A percentile compares a stretch with the other conserved stretches of the same genome.
Evolutionary conservation across 2,329 filamentous ascomycete species (phyloP).

Genomic region (Colletotrichum filicis): DNA sequence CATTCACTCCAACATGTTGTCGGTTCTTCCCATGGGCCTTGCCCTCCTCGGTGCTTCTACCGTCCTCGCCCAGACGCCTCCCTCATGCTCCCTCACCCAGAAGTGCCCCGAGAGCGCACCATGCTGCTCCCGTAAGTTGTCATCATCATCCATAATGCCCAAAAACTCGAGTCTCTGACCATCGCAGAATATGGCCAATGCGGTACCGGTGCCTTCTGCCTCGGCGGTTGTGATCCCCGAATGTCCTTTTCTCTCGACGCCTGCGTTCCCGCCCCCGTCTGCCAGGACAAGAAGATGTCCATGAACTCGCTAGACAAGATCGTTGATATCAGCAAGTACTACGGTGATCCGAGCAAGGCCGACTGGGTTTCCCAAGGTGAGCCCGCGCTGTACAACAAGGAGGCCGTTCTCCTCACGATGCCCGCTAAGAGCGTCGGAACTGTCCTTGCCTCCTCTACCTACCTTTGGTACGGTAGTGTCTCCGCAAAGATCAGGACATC

Average conservation of each 20-base stretch:
- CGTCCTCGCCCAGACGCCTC: slow-evolving; percentile 46
- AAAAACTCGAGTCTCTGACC: neutral
- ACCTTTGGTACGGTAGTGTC: slow-evolving; percentile 98
- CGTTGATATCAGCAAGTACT: slow-evolving; percentile 80
- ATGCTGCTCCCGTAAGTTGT: slow-evolving; percentile 80
- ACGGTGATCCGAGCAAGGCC: slow-evolving; percentile 81
- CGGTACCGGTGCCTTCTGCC: slow-evolving; percentile 92
- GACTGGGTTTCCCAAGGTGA: slow-evolving; percentile 93
- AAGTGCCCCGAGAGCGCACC: slow-evolving; percentile 79
- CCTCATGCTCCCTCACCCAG: slow-evolving; percentile 58
- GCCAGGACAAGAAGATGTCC: slow-evolving; percentile 77
- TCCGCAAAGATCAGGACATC: slow-evolving; percentile 87
- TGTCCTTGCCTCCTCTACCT: slow-evolving; percentile 82
- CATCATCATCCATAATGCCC: neutral
- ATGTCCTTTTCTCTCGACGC: slow-evolving; percentile 86
- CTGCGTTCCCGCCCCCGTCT: slow-evolving; percentile 86
- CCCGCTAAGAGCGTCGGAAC: slow-evolving; percentile 86
- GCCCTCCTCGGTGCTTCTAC: slow-evolving; percentile 51
- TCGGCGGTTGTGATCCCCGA: slow-evolving; percentile 92
- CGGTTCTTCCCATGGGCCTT: slow-evolving; percentile 47
- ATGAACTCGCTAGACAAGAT: slow-evolving; percentile 80
- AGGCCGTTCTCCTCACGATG: slow-evolving; percentile 88
- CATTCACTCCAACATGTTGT: slow-evolving; percentile 18
- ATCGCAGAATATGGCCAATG: slow-evolving; percentile 87
- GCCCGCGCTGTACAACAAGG: slow-evolving; percentile 72